phyloP scores from a whole-genome alignment of 2,329 filamentous ascomycete genomes.

The Byssochlamys sp. region DNA sequence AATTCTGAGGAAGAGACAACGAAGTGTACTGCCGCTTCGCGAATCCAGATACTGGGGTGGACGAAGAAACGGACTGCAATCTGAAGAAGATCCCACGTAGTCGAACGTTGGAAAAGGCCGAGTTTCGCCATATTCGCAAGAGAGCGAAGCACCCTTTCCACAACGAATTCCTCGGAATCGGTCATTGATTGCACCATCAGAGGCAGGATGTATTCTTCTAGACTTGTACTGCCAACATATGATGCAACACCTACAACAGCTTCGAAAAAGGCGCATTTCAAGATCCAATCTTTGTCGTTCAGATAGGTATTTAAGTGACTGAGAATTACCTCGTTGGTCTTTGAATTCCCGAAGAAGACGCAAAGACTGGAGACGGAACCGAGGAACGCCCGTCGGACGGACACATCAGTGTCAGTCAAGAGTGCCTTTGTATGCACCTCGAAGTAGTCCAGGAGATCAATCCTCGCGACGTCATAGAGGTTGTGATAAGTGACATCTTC shows the following conservation, averaged over 20 bases:
- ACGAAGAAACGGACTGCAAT: slow-evolving; percentile 75
- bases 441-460: slow-evolving; percentile 72
- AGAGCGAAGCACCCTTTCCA: slow-evolving; percentile 80
- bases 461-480: slow-evolving; percentile 76
- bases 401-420: slow-evolving; percentile 74
- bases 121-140: slow-evolving; percentile 79
- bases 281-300: slow-evolving; percentile 90
- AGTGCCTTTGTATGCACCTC: slow-evolving; percentile 82
- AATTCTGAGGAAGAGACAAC: slow-evolving; percentile 66
- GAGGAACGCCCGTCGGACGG: slow-evolving; percentile 81
- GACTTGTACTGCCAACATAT: slow-evolving; percentile 75
- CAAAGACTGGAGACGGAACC: slow-evolving; percentile 85
- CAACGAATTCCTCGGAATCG: slow-evolving; percentile 85
- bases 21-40: slow-evolving; percentile 79
- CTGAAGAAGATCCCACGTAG: slow-evolving; percentile 78
- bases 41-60: slow-evolving; percentile 91
- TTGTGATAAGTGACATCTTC: slow-evolving; percentile 64
- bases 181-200: slow-evolving; percentile 91
- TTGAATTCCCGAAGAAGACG: slow-evolving; percentile 85
- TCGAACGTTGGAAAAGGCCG: slow-evolving; percentile 73
- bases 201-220: slow-evolving; percentile 92
- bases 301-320: slow-evolving; percentile 95
- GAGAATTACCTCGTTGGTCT: slow-evolving; percentile 88
- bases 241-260: slow-evolving; percentile 85
- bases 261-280: slow-evolving; percentile 95